These are phyloP conservation scores for Salix koriyanagi DNA, from an alignment of 345 rosid species.

Conservation along the genomic window DNA sequence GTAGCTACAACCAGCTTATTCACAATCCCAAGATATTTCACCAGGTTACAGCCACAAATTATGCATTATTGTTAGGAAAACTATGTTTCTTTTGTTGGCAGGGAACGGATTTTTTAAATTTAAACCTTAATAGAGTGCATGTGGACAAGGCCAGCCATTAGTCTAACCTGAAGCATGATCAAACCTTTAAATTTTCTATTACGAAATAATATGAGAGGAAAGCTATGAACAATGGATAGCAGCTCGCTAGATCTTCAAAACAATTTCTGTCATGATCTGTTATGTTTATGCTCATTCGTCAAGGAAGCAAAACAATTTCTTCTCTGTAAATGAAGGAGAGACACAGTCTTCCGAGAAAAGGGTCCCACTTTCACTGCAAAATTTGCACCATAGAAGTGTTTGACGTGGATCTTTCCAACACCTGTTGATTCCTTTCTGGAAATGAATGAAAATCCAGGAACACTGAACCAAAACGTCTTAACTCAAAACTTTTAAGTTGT, in stretches of 20 bases:
- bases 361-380: slow-evolving; percentile 1
- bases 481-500: neutral
- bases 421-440: neutral
- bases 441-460: neutral
- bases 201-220: neutral
- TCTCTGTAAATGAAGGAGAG: neutral
- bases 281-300: neutral
- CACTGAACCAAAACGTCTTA: neutral
- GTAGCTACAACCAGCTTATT: neutral
- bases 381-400: slow-evolving; percentile 7
- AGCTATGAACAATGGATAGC: neutral
- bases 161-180: too few relatives aligned
- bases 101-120: neutral
- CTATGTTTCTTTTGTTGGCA: neutral
- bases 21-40: neutral
- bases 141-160: too few relatives aligned
- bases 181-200: too few relatives aligned
- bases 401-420: neutral
- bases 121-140: too few relatives aligned
- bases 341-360: neutral
- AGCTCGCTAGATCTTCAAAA: neutral
- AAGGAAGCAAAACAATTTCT: neutral
- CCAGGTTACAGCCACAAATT: neutral
- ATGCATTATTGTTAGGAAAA: neutral
- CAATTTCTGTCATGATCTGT: neutral